Evolutionary conservation across 2,329 filamentous ascomycete species (phyloP), one percentile per base, ranked within the genome.

Genomic region (Cryoendolithus antarcticus): DNA sequence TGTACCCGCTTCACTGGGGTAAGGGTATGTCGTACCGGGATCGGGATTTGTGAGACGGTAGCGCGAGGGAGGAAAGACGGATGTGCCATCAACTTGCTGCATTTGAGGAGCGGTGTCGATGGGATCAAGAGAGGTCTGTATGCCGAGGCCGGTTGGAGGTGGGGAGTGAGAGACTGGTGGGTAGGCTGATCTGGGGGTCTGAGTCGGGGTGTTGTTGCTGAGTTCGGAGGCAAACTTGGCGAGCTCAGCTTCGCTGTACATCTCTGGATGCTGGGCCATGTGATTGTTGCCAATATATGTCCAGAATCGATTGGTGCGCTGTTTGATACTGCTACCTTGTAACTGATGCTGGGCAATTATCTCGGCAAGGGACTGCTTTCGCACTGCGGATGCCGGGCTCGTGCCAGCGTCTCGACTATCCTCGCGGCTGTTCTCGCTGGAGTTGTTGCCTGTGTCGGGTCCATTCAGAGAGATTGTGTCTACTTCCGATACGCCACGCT

Each of bases 231-330:
- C 19, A 21, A 21, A 9, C 19, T 53, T 57, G 6, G 50, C 46
- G 6, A 58, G 46, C 13, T 57, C 54, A n/a, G 54, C 53, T 5
- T 47, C 36, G 7, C 46, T 46, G 45, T 53, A 57, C 47, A 56
- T 41, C 35, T 57, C 53, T 9, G 54, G 53, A 43, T 58, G 48
- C 35, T 53, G 48, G 2, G 50, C 52, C 53, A 59, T 58, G 41
- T 58, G 53, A 13, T 52, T 52, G 41, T 54, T 55, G 35, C 54
- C 56, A 28, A 57, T 58, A 34, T 59, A 59, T 3, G 55, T 56
- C 56, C 56, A 59, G 48, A 59, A 59, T 12, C 54, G 44, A 32
- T 55, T 56, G 10, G 51, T 55, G 7, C 53, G 43, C 11, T 44
- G 39, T 36, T 48, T 48, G 30, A 53, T 50, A 35, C 49, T 51